Evolutionary conservation across 1,139 yeast genomes (phyloP).

Genomic region (Blastobotrys elegans): DNA sequence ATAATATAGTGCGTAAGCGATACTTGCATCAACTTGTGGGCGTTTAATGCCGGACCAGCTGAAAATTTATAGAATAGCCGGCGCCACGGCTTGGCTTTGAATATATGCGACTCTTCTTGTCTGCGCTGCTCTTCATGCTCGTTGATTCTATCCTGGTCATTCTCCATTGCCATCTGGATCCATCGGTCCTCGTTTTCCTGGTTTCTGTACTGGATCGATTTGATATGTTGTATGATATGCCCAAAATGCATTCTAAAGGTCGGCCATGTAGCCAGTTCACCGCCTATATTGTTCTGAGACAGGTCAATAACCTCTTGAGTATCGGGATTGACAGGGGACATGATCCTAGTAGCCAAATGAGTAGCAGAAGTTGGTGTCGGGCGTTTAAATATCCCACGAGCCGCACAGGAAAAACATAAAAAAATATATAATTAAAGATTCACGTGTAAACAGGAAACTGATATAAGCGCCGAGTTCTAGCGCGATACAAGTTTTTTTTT

Average conservation of each 20-base stretch:
- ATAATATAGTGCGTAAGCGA: background rate
- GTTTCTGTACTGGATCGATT: background rate
- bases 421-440: no score
- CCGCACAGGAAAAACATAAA: no score
- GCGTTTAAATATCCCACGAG: no score
- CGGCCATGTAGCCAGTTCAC: background rate
- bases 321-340: no score
- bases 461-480: no score
- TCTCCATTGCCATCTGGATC: background rate
- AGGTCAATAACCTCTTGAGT: no score
- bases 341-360: no score
- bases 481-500: no score
- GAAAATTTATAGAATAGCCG: background rate
- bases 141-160: no score
- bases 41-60: background rate
- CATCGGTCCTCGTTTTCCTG: background rate
- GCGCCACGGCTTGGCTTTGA: background rate
- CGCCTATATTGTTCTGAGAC: no score
- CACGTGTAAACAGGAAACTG: no score
- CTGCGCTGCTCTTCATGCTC: background rate
- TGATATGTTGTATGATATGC: background rate
- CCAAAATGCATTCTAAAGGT: background rate
- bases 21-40: background rate
- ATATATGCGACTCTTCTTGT: background rate
- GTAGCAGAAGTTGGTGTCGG: no score